These are phyloP conservation scores for Claviceps sp. DNA, from an alignment of 2,329 filamentous ascomycete genomes.

Conservation along the genomic window DNA sequence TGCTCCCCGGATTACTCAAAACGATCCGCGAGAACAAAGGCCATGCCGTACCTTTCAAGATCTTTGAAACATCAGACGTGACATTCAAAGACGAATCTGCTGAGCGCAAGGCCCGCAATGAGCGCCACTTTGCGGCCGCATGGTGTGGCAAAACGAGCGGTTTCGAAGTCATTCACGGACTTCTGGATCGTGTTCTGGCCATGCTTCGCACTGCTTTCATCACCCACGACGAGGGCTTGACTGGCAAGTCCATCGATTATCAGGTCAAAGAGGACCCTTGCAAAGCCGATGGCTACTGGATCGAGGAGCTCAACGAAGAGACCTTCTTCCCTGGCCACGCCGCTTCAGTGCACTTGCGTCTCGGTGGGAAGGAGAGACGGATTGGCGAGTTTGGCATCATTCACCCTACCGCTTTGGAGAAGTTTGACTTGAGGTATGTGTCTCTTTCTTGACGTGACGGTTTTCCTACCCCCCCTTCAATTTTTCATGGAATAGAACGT, in stretches of 20 bases:
- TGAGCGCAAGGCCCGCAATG: conserved; percentile 82
- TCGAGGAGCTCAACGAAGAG: conserved; percentile 78
- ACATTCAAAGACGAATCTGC: conserved; percentile 72
- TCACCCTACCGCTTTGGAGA: conserved; percentile 84
- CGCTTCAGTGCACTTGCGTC: conserved; percentile 66
- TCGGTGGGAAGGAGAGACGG: conserved; percentile 57
- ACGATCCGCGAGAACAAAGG: conserved; percentile 89
- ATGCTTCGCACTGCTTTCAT: conserved; percentile 83
- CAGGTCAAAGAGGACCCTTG: conserved; percentile 39
- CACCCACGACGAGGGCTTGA: conserved; percentile 56
- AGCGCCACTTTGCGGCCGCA: conserved; percentile 89
- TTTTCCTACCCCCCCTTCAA: neutral
- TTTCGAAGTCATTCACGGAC: conserved; percentile 89
- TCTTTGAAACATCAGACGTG: conserved; percentile 85
- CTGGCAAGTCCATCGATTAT: conserved; percentile 35
- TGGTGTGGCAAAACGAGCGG: conserved; percentile 91
- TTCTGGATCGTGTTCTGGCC: conserved; percentile 79
- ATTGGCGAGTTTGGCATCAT: conserved; percentile 90
- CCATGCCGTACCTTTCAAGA: conserved; percentile 76
- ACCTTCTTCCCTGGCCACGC: conserved; percentile 89
- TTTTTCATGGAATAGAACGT: neutral
- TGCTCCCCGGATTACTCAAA: conserved; percentile 81
- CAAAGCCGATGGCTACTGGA: conserved; percentile 72
- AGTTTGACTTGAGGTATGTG: conserved; percentile 71
- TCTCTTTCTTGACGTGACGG: neutral